phyloP scores from a whole-genome alignment of 805 yeast genomes.

The Hanseniaspora jakobsenii region DNA sequence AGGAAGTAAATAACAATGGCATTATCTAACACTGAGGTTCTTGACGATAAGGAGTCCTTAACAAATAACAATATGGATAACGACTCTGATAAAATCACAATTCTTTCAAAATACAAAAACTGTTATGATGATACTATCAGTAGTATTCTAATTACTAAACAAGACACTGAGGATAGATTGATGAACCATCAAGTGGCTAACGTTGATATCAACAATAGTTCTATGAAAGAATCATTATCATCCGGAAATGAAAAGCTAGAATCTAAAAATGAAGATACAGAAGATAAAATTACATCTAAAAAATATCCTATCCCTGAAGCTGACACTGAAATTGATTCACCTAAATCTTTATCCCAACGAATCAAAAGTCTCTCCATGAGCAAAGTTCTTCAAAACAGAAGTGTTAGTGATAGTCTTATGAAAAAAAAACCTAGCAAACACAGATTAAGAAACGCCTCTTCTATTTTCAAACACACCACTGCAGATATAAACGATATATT shows the following conservation, averaged over 20 bases:
- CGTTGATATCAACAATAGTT: background rate
- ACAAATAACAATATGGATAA: background rate
- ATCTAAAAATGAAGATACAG: background rate
- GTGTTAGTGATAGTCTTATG: background rate
- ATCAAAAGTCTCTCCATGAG: conserved; percentile 11
- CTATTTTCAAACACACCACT: background rate
- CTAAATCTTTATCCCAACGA: background rate
- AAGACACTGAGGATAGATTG: background rate
- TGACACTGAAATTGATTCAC: background rate
- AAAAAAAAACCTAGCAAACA: background rate
- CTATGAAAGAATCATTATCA: background rate
- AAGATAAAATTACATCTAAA: too few species aligned
- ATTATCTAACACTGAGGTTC: too few species aligned
- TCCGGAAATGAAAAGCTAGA: background rate
- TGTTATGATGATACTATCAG: background rate
- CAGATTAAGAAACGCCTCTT: background rate
- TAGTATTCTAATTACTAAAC: background rate
- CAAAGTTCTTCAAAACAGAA: background rate
- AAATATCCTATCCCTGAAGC: too few species aligned
- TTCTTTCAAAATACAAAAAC: background rate
- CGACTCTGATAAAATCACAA: background rate
- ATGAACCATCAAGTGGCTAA: background rate
- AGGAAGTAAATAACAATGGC: too few species aligned
- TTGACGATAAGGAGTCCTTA: background rate
- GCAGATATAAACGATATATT: conserved; percentile 7